A percentile compares a stretch with the other conserved stretches of the same genome.
These are phyloP conservation scores for Myotisia sp. DNA, from an alignment of 2,329 filamentous ascomycete genomes.

Conservation along the genomic window DNA sequence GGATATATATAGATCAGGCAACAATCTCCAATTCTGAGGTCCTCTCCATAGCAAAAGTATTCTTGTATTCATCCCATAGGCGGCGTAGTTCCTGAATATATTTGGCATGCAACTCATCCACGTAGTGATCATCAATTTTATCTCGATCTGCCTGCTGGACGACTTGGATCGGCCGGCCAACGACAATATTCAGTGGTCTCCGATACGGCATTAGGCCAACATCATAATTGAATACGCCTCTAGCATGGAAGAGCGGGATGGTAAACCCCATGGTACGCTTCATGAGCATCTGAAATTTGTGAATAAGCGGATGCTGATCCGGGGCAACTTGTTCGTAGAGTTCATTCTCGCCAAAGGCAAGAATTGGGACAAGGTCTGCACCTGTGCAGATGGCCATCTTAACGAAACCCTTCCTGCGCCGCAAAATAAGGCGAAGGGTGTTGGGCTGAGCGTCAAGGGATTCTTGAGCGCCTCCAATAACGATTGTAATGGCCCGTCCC, in stretches of 20 bases:
- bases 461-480: slow-evolving; percentile 82
- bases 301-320: slow-evolving; percentile 61
- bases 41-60: slow-evolving; percentile 32
- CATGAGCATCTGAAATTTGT: slow-evolving; percentile 66
- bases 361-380: slow-evolving; percentile 83
- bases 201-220: slow-evolving; percentile 92
- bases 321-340: slow-evolving; percentile 81
- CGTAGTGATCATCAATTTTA: slow-evolving; percentile 57
- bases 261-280: slow-evolving; percentile 87
- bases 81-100: slow-evolving; percentile 52
- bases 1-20: slow-evolving; percentile 17
- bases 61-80: slow-evolving; percentile 35
- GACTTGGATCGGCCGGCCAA: slow-evolving; percentile 67
- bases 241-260: slow-evolving; percentile 73
- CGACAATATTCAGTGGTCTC: slow-evolving; percentile 72
- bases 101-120: slow-evolving; percentile 62
- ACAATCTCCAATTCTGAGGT: slow-evolving; percentile 32
- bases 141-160: slow-evolving; percentile 39
- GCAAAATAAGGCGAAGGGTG: slow-evolving; percentile 61
- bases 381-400: slow-evolving; percentile 84
- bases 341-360: slow-evolving; percentile 91
- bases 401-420: slow-evolving; percentile 78
- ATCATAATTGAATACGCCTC: slow-evolving; percentile 95
- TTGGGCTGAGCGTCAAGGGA: slow-evolving; percentile 77
- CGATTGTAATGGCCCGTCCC: slow-evolving; percentile 92